Base-by-base conservation (phyloP, 2,329 filamentous ascomycete species). In the Mollisiaceae sp. region DNA sequence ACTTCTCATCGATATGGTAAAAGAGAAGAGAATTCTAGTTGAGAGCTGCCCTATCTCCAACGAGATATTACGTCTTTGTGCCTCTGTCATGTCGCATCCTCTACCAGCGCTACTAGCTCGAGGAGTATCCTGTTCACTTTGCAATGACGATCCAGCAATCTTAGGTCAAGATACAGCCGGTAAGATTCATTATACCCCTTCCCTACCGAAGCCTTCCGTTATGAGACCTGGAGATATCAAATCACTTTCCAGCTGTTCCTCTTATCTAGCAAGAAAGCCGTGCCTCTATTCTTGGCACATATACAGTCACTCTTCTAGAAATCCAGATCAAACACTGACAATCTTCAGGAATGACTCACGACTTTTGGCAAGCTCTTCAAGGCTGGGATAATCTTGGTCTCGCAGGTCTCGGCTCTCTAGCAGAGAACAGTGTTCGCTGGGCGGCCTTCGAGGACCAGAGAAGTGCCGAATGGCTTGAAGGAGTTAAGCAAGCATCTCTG, bases 31-130 rank as follows among this genome's bases (percentile, higher is more conserved):
- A 69, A 96, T 98, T 66, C 83, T 97, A 8, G 82, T 98, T 64
- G 95, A 98, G 78, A 91, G 89, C 72, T 98, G 94, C 77, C 94
- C 94, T 0, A 93, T 97, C 65, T 93, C 90, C 15, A 97, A 97
- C 78, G 93, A 97, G 76, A 89, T 96, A 1, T 83, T 97, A 11
- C 86, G 93, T 0, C 85, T 97, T 20, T 92, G 91, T 63, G 86
- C 88, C 65, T 91, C 88, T 50, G 89, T 96, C 74, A 86, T 90
- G 78, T 85, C 87, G 1, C 93, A 97, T 75, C 90, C 93, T 0
- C 83, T 97, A 0, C 94, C 94, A 0, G 91, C 93, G 0, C 84
- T 98, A 0, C 82, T 98, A 4, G 89, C 94, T 0, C 88, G 93
- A 52, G 94, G 94, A 32, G 92, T 98, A 0, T 78, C 91, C 5